Percentiles rank a stretch among this genome's conserved stretches.
Conservation (phyloP, 1,284 basidiomycete species). For the Malassezia dermatis region DNA sequence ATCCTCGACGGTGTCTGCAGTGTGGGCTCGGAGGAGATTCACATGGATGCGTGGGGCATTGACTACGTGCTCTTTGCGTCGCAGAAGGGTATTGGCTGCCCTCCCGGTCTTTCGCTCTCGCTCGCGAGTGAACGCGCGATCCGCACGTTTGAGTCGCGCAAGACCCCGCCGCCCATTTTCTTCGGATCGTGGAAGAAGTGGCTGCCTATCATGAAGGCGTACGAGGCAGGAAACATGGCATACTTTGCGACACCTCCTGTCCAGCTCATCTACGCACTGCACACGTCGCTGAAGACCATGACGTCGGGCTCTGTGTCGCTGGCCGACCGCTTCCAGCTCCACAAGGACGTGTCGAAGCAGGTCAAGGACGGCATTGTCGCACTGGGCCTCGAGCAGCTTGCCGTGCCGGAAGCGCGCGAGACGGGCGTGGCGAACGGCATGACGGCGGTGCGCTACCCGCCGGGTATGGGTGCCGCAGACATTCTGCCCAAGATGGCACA, state of each 20-base stretch:
- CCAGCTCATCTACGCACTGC: constrained; percentile 84
- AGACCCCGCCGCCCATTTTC: constrained; percentile 64
- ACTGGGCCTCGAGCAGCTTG: constrained; percentile 57
- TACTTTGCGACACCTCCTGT: constrained; percentile 56
- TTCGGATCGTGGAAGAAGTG: constrained; percentile 58
- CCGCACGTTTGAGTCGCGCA: constrained; percentile 61
- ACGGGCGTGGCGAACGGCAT: constrained; percentile 44
- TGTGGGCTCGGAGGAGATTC: constrained; percentile 89
- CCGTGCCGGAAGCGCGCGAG: constrained; percentile 29
- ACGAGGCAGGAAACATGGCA: constrained; percentile 39
- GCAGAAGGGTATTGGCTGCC: constrained; percentile 88
- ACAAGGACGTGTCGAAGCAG: constrained; percentile 62
- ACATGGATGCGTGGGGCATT: constrained; percentile 80
- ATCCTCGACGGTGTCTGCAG: constrained; percentile 88
- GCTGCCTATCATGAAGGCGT: constrained; percentile 47
- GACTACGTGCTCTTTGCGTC: constrained; percentile 81
- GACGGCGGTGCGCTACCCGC: constrained; percentile 45
- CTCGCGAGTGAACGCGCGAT: constrained; percentile 72
- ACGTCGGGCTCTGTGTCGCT: constrained; percentile 55
- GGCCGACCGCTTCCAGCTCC: constrained; percentile 67
- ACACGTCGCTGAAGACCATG: constrained; percentile 67
- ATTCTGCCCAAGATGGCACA: constrained; percentile 53
- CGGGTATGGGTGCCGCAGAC: constrained; percentile 36
- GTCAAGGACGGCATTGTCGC: constrained; percentile 62
- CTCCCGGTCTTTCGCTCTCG: constrained; percentile 84